Evolutionary conservation across 2,329 filamentous ascomycete species (phyloP).

Genomic region (Neopestalotiopsis sp.): DNA sequence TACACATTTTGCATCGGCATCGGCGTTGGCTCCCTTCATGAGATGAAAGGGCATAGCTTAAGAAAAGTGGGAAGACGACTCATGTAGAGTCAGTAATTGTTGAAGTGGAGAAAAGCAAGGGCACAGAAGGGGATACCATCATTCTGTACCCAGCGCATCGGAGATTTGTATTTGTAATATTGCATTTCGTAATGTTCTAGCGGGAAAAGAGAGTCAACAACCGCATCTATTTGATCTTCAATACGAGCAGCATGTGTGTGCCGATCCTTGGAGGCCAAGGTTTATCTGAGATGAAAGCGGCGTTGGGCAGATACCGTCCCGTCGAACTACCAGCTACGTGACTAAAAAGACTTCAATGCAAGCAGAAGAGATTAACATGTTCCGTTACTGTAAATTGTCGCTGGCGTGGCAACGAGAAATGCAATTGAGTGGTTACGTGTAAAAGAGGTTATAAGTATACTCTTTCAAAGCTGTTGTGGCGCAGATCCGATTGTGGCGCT

Average conservation of each 20-base stretch:
- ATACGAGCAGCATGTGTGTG: neutral
- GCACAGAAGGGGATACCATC: neutral
- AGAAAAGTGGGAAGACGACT: neutral
- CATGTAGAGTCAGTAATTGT: neutral
- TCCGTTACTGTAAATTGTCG: neutral
- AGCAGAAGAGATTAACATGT: neutral
- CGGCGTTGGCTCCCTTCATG: neutral
- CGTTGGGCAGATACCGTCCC: neutral
- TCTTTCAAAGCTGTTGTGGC: neutral
- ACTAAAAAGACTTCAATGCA: neutral
- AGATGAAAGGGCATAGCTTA: neutral
- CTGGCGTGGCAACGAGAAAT: neutral
- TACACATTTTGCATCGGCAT: constrained; percentile 4
- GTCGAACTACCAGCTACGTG: neutral
- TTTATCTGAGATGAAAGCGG: constrained; percentile 2
- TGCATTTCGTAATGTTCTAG: neutral
- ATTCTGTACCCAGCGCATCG: constrained; percentile 11
- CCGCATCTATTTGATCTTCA: neutral
- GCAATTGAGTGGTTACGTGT: neutral
- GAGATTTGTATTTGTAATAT: constrained; percentile 18
- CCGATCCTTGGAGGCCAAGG: neutral
- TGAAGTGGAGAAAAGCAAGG: neutral
- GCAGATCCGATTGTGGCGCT: neutral
- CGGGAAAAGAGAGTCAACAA: neutral
- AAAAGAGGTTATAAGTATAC: neutral